Evolutionary conservation across 2,329 filamentous ascomycete genomes (phyloP), one percentile per base, ranked within the genome.

Genomic region (Elsinoe batatas): DNA sequence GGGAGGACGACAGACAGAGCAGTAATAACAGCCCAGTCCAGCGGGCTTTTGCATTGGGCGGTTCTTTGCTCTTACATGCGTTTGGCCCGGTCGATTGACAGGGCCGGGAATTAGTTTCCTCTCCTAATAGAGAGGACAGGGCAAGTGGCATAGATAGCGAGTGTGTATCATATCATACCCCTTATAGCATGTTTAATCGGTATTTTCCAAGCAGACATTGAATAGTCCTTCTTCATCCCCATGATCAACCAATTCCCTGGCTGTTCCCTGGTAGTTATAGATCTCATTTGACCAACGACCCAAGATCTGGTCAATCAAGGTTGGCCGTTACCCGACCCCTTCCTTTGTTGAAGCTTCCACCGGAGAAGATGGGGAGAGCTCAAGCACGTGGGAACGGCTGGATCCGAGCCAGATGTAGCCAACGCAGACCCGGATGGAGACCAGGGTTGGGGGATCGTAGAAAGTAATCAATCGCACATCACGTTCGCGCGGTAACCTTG

Each of bases 11-110:
- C 26, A 44, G 18, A 49, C 32, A 18, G 44, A 35, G 44, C 26
- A 49, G 32, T 49, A 49, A 49, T 49, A 49, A 2, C 26, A 30
- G 26, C 26, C 44, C 44, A 33, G 11, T 15, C 12, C 44, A 49
- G 44, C 44, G 44, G 44, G 44, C 44, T 8, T 30, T 33, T 49
- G 44, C 44, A 49, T 49, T 35, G 44, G 44, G 26, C 8, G 44
- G 44, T 35, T 12, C 5, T 35, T 35, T 49, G 26, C 15, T 44
- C 40, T 44, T 22, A 30, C 17, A 22, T 8, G 7, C 26, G 26
- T 30, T 30, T 8, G 26, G 3, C 26, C 26, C 8, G 38, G 15
- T 10, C 38, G 6, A 42, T 2, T 6, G 7, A 42, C 38, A 42
- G 11, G 5, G 38, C 38, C 26, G 26, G 26, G 26, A 30, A 30